These are phyloP conservation scores for Helotiales sp. DNA, from an alignment of 2,329 filamentous ascomycete species.

Conservation along the genomic window DNA sequence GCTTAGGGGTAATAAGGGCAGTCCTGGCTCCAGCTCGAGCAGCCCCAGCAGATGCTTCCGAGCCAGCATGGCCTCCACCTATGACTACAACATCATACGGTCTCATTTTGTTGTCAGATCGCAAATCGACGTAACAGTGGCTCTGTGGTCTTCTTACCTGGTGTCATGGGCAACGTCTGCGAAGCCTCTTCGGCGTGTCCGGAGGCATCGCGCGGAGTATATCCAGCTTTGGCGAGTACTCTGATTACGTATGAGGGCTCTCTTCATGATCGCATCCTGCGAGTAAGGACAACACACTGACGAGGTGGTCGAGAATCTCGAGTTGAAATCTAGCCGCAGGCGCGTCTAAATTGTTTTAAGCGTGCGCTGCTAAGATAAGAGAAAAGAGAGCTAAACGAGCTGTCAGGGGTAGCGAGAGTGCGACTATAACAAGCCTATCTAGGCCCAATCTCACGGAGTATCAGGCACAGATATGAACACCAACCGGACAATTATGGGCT, in stretches of 20 bases:
- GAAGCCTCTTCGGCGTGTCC: conserved; percentile 22
- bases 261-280: conserved; percentile 31
- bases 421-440: no score
- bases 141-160: conserved; percentile 15
- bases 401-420: neutral
- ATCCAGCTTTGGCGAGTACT: conserved; percentile 8
- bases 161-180: conserved; percentile 22
- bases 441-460: no score
- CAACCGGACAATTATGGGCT: no score
- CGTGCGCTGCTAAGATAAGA: neutral
- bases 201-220: conserved; percentile 2
- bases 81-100: conserved; percentile 90
- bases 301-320: neutral
- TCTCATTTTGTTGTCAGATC: conserved; percentile 12
- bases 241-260: conserved; percentile 13
- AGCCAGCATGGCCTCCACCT: conserved; percentile 92
- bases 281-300: neutral
- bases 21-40: conserved; percentile 87
- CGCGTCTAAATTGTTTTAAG: no score
- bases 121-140: neutral
- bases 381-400: neutral
- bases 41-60: conserved; percentile 89
- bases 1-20: conserved; percentile 82
- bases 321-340: neutral
- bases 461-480: no score